These are phyloP conservation scores for Pueraria montana DNA, from an alignment of 306 rosid species.

Conservation along the genomic window DNA sequence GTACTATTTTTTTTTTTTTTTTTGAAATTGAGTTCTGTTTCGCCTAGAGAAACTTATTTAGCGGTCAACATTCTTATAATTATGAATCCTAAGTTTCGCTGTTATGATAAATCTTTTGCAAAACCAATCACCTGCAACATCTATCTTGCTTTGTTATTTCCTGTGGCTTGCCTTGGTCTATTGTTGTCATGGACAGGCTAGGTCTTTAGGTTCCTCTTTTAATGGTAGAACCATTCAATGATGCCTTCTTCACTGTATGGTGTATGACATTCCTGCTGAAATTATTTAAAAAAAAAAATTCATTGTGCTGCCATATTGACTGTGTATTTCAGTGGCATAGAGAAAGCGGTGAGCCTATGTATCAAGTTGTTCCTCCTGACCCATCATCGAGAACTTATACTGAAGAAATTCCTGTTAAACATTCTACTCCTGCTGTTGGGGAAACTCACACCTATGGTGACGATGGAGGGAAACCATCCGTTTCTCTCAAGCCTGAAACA, in stretches of 20 bases:
- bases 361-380: constrained; percentile 57
- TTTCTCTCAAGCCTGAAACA: constrained; percentile 48
- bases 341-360: constrained; percentile 50
- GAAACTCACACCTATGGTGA: constrained; percentile 46
- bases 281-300: neutral
- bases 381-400: constrained; percentile 44
- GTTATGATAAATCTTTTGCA: neutral
- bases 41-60: neutral
- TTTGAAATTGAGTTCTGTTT: neutral
- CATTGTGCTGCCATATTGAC: constrained; percentile 40
- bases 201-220: neutral
- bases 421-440: constrained; percentile 45
- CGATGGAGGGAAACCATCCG: constrained; percentile 46
- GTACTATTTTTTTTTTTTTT: neutral
- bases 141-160: constrained; percentile 11
- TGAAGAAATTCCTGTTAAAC: constrained; percentile 58
- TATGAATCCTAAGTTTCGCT: constrained; percentile 3
- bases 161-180: neutral
- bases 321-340: constrained; percentile 56
- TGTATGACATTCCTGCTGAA: constrained; percentile 14
- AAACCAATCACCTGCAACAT: neutral
- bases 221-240: constrained; percentile 10
- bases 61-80: neutral
- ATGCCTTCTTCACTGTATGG: neutral
- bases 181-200: neutral